These are phyloP conservation scores for Senna siamea DNA, from an alignment of 306 rosid genomes.

Conservation along the genomic window DNA sequence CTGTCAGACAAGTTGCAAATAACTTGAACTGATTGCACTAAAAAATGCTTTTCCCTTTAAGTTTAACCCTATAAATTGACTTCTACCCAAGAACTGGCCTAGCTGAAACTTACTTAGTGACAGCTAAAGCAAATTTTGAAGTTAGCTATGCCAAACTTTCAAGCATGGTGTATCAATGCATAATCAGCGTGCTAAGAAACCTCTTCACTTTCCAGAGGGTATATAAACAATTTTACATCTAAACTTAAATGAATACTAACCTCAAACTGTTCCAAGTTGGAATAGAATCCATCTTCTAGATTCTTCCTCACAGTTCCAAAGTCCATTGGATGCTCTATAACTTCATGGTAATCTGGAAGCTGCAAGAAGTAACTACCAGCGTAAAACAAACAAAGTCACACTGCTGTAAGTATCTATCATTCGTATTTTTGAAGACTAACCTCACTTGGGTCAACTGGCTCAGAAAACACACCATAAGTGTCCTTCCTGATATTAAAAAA, in stretches of 20 bases:
- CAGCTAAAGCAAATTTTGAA: neutral
- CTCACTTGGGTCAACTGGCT: constrained; percentile 75
- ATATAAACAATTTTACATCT: neutral
- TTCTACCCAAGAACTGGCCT: neutral
- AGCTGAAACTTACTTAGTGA: neutral
- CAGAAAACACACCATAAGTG: constrained; percentile 67
- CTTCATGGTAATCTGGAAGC: constrained; percentile 78
- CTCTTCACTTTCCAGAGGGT: neutral
- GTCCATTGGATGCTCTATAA: constrained; percentile 72
- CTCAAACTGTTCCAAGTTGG: constrained; percentile 68
- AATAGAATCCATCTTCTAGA: constrained; percentile 52
- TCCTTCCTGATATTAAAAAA: constrained; percentile 65
- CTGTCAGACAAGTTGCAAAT: neutral
- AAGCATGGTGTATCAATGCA: neutral
- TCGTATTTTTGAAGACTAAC: constrained; percentile 43
- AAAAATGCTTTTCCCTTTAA: neutral
- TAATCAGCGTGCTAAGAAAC: neutral
- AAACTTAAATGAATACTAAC: constrained; percentile 39
- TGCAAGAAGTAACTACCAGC: constrained; percentile 35
- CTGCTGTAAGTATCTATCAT: neutral
- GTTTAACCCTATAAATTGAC: neutral
- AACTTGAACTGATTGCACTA: neutral
- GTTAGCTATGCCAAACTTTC: neutral
- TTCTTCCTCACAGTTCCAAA: constrained; percentile 68
- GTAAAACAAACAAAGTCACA: neutral